Evolutionary conservation across 1,284 basidiomycete genomes (phyloP).

Genomic region (Rhizopogon parksii): DNA sequence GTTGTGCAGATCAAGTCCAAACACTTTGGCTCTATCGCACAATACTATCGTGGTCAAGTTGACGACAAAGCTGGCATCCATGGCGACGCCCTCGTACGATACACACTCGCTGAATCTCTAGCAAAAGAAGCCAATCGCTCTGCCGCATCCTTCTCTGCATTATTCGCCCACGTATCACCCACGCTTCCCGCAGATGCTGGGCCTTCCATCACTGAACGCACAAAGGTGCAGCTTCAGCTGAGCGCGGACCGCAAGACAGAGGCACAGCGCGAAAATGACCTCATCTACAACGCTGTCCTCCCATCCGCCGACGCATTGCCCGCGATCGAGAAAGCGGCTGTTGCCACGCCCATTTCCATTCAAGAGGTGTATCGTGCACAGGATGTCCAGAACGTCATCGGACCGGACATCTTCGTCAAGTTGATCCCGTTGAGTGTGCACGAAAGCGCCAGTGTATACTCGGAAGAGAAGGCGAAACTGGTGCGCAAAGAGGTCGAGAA

Average conservation of each 20-base stretch:
- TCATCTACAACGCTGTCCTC: slow-evolving; percentile 95
- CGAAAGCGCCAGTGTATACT: slow-evolving; percentile 93
- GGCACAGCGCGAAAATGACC: slow-evolving; percentile 87
- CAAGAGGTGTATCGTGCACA: slow-evolving; percentile 90
- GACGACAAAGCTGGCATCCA: slow-evolving; percentile 77
- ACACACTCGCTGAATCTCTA: slow-evolving; percentile 70
- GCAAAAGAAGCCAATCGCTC: slow-evolving; percentile 82
- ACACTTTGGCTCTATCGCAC: slow-evolving; percentile 80
- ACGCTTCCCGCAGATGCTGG: slow-evolving; percentile 88
- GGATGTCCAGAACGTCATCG: slow-evolving; percentile 94
- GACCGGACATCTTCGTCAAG: slow-evolving; percentile 83
- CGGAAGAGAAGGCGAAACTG: slow-evolving; percentile 97
- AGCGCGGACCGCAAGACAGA: slow-evolving; percentile 73
- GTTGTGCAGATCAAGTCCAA: slow-evolving; percentile 76
- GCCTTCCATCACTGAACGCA: slow-evolving; percentile 71
- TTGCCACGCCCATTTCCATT: slow-evolving; percentile 80
- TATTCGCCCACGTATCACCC: slow-evolving; percentile 70
- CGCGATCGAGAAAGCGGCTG: slow-evolving; percentile 69
- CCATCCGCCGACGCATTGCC: slow-evolving; percentile 79
- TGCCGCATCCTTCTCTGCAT: slow-evolving; percentile 65
- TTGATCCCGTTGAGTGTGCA: slow-evolving; percentile 93
- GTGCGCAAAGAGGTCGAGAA: slow-evolving; percentile 86
- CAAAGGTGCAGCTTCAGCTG: slow-evolving; percentile 76
- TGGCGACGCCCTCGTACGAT: slow-evolving; percentile 81
- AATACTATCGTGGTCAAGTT: slow-evolving; percentile 81